phyloP scores from a whole-genome alignment of 805 yeast genomes.

The Pichia eremophila region DNA sequence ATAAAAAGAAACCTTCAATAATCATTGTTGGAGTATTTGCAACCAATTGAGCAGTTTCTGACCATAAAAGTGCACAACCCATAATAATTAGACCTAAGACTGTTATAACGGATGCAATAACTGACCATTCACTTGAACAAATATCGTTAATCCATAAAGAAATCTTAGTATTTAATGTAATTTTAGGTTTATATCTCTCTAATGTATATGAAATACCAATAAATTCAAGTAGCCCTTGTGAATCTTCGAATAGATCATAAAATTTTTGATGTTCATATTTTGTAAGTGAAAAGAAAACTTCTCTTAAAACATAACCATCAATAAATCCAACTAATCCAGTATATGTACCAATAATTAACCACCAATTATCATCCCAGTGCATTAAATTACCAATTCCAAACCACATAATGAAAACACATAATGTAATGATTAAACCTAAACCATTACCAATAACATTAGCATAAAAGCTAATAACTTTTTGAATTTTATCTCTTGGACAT shows the following conservation, averaged over 20 bases:
- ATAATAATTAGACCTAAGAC: slow-evolving; percentile 24
- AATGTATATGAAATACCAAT: slow-evolving; percentile 17
- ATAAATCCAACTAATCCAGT: slow-evolving; percentile 35
- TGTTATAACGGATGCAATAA: slow-evolving; percentile 19
- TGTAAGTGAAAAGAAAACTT: slow-evolving; percentile 26
- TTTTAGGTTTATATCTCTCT: slow-evolving; percentile 3
- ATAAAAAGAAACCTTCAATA: slow-evolving; percentile 32
- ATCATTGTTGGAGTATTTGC: slow-evolving; percentile 36
- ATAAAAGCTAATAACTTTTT: slow-evolving; percentile 20
- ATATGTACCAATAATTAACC: slow-evolving; percentile 38
- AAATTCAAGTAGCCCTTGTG: slow-evolving; percentile 22
- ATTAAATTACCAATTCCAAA: slow-evolving; percentile 28
- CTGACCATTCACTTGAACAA: slow-evolving; percentile 28
- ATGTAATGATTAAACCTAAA: slow-evolving; percentile 28
- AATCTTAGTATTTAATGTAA: slow-evolving; percentile 5
- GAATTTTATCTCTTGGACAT: slow-evolving; percentile 9
- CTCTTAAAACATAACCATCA: slow-evolving; percentile 34
- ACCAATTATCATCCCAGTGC: slow-evolving; percentile 33
- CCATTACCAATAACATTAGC: slow-evolving; percentile 36
- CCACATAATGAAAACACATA: slow-evolving; percentile 30
- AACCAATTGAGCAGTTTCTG: slow-evolving; percentile 31
- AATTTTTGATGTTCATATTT: slow-evolving; percentile 18
- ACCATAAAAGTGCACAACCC: slow-evolving; percentile 30
- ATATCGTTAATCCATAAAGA: slow-evolving; percentile 19
- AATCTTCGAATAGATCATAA: slow-evolving; percentile 23